Conservation (phyloP, 2,329 filamentous ascomycete genomes). For the Epichloe festucae region DNA sequence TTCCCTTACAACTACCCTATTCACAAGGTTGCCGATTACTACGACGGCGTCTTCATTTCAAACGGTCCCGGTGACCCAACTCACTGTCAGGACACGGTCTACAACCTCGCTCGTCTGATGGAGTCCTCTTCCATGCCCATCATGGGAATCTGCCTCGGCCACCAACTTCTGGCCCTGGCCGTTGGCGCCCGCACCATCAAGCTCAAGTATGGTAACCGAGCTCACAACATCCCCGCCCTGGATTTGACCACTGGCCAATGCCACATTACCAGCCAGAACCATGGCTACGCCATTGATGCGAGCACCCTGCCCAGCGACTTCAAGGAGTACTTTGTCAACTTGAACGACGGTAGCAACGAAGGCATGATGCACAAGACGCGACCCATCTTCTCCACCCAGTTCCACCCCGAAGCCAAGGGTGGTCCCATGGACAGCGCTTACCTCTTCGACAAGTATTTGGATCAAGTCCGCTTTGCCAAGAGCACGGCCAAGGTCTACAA, state of each 20-base stretch:
- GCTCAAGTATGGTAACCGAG: constrained; percentile 98
- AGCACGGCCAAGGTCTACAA: constrained; percentile 63
- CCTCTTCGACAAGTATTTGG: constrained; percentile 91
- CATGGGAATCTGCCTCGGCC: constrained; percentile 96
- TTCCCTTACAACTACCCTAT: constrained; percentile 97
- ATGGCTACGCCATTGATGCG: constrained; percentile 89
- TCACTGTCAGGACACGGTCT: constrained; percentile 87
- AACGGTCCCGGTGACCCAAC: constrained; percentile 97
- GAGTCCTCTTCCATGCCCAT: constrained; percentile 81
- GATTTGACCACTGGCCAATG: constrained; percentile 92
- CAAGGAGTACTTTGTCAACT: constrained; percentile 97
- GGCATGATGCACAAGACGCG: constrained; percentile 92
- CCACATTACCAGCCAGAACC: constrained; percentile 98
- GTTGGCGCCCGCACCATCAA: constrained; percentile 84
- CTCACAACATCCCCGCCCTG: constrained; percentile 93
- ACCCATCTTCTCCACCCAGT: constrained; percentile 96
- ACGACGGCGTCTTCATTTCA: constrained; percentile 97
- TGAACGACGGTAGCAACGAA: constrained; percentile 96
- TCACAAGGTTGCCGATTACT: constrained; percentile 95
- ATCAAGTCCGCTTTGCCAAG: constrained; percentile 85
- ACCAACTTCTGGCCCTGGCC: constrained; percentile 87
- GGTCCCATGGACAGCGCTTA: constrained; percentile 92
- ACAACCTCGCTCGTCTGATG: constrained; percentile 84
- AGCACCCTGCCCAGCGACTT: constrained; percentile 72
- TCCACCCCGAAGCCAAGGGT: constrained; percentile 97